phyloP scores from a whole-genome alignment of 1,284 basidiomycete genomes.

The Cutaneotrichosporon sp. region DNA sequence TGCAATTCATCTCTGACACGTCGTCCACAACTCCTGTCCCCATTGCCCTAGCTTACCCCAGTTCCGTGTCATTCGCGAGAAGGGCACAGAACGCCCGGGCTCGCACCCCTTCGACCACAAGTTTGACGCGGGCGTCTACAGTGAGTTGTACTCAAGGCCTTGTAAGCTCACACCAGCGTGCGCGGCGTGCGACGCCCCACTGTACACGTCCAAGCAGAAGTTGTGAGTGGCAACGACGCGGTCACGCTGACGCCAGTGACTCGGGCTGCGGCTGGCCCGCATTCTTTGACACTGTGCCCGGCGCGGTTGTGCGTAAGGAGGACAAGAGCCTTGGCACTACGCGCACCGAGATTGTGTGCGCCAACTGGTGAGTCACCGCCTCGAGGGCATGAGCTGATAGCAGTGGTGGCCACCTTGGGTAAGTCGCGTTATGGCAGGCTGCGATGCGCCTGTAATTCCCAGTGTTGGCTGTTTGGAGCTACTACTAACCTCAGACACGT shows the following conservation, averaged over 20 bases:
- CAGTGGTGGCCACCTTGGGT: slow-evolving; percentile 84
- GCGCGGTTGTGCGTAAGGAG: slow-evolving; percentile 64
- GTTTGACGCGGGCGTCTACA: slow-evolving; percentile 61
- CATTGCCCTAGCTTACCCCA: slow-evolving; percentile 49
- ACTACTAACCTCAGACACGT: slow-evolving; percentile 55
- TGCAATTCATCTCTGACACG: no score
- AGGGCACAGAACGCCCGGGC: slow-evolving; percentile 75
- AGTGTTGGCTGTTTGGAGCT: not conserved
- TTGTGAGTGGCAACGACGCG: slow-evolving; percentile 52
- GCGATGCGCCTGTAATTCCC: no score
- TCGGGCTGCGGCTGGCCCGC: slow-evolving; percentile 97
- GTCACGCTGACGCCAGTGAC: slow-evolving; percentile 48
- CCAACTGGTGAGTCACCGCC: slow-evolving; percentile 45
- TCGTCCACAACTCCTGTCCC: no score
- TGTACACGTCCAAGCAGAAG: slow-evolving; percentile 85
- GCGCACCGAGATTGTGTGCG: slow-evolving; percentile 46
- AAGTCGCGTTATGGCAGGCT: not conserved
- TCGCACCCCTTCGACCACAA: slow-evolving; percentile 73
- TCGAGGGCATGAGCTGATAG: not conserved
- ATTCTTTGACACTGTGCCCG: slow-evolving; percentile 90
- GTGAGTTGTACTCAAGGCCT: slow-evolving; percentile 23
- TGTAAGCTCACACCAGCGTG: slow-evolving; percentile 27
- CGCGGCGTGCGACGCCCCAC: slow-evolving; percentile 49
- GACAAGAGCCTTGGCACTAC: slow-evolving; percentile 49
- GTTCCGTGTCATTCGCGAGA: slow-evolving; percentile 80